Base-by-base conservation (phyloP, 345 rosid genomes). In the Rhizophora apiculata region DNA sequence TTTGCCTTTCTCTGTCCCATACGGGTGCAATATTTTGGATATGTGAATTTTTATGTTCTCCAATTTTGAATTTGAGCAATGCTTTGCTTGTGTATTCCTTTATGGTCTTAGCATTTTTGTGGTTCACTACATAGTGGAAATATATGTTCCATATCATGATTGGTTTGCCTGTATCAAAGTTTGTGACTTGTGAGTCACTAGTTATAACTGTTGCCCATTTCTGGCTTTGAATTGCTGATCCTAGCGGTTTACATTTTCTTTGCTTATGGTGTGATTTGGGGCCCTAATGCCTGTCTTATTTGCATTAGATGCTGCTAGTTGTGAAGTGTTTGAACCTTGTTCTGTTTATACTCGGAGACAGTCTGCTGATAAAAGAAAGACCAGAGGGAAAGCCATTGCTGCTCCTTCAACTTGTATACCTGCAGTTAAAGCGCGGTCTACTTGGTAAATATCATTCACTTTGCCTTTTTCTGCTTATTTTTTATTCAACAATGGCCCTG, bases 271-370 rank as follows among this genome's bases (percentile, higher is more conserved):
- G 26, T n/a, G 6, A 51, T 34, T 54, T 13, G 34, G 21, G 29
- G 22, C 15, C 19, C 34, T 32, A 52, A 61, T 9, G 59, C 22
- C 8, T 24, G 16, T 68, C 49, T 11, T 29, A 39, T 43, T 4
- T 52, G 56, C 22, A n/a, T 32, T 51, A 72, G 76, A 59, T 60
- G 11, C 16, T 51, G 53, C 34, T 24, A 20, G 43, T 53, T 22
- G 5, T 59, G 54, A 60, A 52, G 21, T 54, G 56, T 46, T 46
- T 11, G 84, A 75, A 83, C 85, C 82, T 20, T n/a, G 60, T 65
- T 72, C 87, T 0, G 79, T 84, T 71, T 81, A 81, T 79, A 56
- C 72, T 24, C 60, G 83, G 74, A 79, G 79, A 71, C 73, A 71
- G 52, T 51, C 77, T 57, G 69, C 82, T 37, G 67, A 59, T 53